phyloP scores from a whole-genome alignment of 495 filamentous ascomycete genomes.

The Lasiosphaeria hispida region DNA sequence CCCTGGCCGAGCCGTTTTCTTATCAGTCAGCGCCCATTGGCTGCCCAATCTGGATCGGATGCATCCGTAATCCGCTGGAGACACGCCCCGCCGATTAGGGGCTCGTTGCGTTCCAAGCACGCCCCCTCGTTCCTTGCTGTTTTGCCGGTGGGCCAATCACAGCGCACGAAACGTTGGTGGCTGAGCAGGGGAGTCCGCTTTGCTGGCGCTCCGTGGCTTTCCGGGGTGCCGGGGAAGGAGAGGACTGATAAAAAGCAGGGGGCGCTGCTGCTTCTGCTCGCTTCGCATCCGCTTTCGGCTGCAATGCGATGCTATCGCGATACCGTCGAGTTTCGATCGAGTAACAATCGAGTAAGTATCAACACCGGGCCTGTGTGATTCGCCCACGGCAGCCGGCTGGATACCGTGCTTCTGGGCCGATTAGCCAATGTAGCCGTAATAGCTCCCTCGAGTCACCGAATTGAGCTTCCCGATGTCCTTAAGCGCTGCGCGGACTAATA shows the following conservation, averaged over 20 bases:
- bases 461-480: not conserved
- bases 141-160: constrained; percentile 13
- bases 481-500: too few species aligned
- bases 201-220: constrained; percentile 6
- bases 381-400: constrained; percentile 3
- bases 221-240: constrained; percentile 7
- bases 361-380: constrained; percentile 18
- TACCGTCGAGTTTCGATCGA: constrained; percentile 33
- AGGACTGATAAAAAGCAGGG: not conserved
- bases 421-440: constrained; percentile 4
- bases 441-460: not conserved
- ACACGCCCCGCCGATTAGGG: constrained; percentile 8
- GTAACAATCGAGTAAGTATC: constrained; percentile 37
- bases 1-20: constrained; percentile 6
- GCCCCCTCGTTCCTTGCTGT: constrained; percentile 5
- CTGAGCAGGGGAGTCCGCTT: not conserved
- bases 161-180: not conserved
- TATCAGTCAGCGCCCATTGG: constrained; percentile 15
- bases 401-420: too few species aligned
- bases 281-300: constrained; percentile 21
- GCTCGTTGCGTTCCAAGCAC: not conserved
- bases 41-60: constrained; percentile 8
- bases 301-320: constrained; percentile 25
- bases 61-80: constrained; percentile 14
- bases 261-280: not conserved